These are phyloP conservation scores for Rhinocladiella mackenziei DNA, from an alignment of 2,329 filamentous ascomycete species.

Conservation along the genomic window DNA sequence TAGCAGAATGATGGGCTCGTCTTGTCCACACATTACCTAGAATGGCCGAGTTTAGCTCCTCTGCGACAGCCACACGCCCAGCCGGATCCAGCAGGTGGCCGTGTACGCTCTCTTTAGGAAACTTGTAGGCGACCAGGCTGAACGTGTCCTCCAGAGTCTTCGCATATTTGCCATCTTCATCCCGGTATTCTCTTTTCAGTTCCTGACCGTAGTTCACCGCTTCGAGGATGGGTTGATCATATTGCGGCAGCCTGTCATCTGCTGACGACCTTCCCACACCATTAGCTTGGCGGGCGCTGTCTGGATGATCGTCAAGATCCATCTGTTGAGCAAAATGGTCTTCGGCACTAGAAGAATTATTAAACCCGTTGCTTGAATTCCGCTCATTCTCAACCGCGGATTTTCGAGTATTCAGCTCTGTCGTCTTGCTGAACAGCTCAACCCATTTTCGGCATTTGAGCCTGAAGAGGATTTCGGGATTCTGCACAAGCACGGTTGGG, in stretches of 20 bases:
- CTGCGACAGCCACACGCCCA: constrained; percentile 74
- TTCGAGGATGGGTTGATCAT: constrained; percentile 58
- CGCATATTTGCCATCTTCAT: constrained; percentile 66
- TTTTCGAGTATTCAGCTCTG: constrained; percentile 56
- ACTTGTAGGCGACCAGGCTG: constrained; percentile 78
- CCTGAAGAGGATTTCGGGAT: constrained; percentile 81
- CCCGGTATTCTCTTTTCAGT: constrained; percentile 71
- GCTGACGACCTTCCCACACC: constrained; percentile 33
- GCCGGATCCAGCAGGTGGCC: constrained; percentile 72
- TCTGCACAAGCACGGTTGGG: constrained; percentile 70
- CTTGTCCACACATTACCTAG: constrained; percentile 66
- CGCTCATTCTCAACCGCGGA: constrained; percentile 37
- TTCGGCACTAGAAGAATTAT: constrained; percentile 29
- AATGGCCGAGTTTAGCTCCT: constrained; percentile 92
- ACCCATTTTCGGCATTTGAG: constrained; percentile 88
- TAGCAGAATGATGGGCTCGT: constrained; percentile 10
- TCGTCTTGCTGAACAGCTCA: constrained; percentile 79
- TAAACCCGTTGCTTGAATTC: constrained; percentile 40
- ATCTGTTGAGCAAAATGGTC: constrained; percentile 51
- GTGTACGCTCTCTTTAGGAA: constrained; percentile 72
- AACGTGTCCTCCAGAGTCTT: constrained; percentile 80
- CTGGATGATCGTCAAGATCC: constrained; percentile 51
- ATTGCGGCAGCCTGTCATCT: constrained; percentile 34
- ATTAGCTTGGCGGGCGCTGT: constrained; percentile 24
- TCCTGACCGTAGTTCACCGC: constrained; percentile 76